Percentiles rank a stretch among this genome's conserved stretches.
Conservation (phyloP, 1,284 basidiomycete species). For the Rhodotorula sp. region DNA sequence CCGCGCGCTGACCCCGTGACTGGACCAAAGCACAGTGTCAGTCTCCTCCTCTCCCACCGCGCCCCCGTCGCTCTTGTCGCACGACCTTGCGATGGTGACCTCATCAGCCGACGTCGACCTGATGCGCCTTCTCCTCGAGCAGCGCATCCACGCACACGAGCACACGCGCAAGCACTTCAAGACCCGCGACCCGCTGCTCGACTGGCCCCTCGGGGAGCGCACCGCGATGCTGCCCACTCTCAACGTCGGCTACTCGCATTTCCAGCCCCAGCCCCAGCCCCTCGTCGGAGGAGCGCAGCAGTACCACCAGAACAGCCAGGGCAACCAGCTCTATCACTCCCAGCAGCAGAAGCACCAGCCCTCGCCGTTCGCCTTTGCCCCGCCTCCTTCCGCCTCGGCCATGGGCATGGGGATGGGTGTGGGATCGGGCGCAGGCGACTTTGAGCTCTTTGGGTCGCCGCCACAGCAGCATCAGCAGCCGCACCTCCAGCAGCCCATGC, state of each 20-base stretch:
- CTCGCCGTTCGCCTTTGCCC: slow-evolving; percentile 4
- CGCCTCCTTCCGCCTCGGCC: background rate
- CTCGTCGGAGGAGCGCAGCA: too few species aligned
- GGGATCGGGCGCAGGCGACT: slow-evolving; percentile 19
- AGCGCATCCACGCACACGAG: background rate
- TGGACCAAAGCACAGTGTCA: too few species aligned
- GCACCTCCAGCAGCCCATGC: background rate
- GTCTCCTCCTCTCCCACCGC: background rate
- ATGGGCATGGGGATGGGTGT: background rate
- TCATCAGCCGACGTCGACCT: background rate
- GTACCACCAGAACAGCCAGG: too few species aligned
- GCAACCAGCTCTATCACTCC: background rate
- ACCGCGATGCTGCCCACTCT: background rate
- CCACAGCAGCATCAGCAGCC: background rate
- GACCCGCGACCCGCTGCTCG: background rate
- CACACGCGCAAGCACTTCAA: background rate
- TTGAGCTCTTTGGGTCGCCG: slow-evolving; percentile 26
- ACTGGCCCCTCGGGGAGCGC: background rate
- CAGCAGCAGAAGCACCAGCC: slow-evolving; percentile 8
- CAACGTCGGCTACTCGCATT: slow-evolving; percentile 9
- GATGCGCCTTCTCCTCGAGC: background rate
- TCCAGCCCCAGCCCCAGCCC: slow-evolving; percentile 23
- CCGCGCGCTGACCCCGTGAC: background rate
- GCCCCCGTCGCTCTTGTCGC: background rate
- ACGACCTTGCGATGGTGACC: background rate